Percentiles rank a stretch among this genome's conserved stretches.
These are phyloP conservation scores for Chrysosporium queenslandicum DNA, from an alignment of 2,329 filamentous ascomycete species.

Conservation along the genomic window DNA sequence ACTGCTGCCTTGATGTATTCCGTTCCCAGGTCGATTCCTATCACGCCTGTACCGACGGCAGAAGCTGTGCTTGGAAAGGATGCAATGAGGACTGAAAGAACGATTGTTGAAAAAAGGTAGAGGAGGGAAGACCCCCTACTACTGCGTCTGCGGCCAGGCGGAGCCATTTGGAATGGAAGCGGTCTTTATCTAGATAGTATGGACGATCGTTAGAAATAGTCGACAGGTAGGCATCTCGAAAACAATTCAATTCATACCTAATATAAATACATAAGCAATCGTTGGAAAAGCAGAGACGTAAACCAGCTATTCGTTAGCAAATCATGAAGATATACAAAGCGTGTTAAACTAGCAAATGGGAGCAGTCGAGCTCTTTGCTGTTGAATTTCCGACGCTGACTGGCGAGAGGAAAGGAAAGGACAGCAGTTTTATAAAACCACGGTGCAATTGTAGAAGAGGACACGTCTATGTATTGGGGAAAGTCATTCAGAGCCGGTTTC, in stretches of 20 bases:
- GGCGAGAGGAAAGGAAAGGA: background rate
- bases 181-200: background rate
- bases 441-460: conserved; percentile 12
- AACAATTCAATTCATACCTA: conserved; percentile 4
- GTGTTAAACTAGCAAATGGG: background rate
- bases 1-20: conserved; percentile 94
- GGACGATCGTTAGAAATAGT: too few species aligned
- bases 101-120: conserved; percentile 30
- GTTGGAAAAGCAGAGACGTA: background rate
- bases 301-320: conserved; percentile 1
- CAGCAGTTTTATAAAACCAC: background rate
- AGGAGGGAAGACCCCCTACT: conserved; percentile 14
- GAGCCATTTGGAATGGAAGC: conserved; percentile 32
- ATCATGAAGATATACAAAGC: conserved; percentile 4
- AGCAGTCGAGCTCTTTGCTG: conserved; percentile 1
- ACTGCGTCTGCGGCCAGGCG: conserved; percentile 37
- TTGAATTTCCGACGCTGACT: conserved; percentile 9
- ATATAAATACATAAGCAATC: conserved; percentile 13
- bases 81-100: conserved; percentile 44
- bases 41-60: conserved; percentile 61
- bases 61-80: conserved; percentile 45
- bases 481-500: conserved; percentile 5
- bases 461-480: conserved; percentile 14
- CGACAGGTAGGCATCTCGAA: too few species aligned
- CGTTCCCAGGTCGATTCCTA: conserved; percentile 89